These are phyloP conservation scores for Jamesozyma jinghongensis DNA, from an alignment of 805 yeast genomes.

Conservation along the genomic window DNA sequence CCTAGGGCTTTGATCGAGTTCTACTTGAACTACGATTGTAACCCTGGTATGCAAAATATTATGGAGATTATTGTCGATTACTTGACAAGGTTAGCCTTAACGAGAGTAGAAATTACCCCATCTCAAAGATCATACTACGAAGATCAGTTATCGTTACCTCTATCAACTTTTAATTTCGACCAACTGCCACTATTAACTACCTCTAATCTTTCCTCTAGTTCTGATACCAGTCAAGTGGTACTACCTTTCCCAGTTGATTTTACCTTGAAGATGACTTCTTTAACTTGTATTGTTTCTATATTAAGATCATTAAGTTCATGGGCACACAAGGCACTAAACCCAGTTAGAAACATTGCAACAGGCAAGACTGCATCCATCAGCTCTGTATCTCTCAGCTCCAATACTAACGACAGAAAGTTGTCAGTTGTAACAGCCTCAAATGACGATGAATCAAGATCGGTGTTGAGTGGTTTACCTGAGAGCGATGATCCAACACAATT, in stretches of 20 bases:
- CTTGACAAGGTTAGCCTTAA: conserved; percentile 55
- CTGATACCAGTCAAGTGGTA: conserved; percentile 11
- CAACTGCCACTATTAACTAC: conserved; percentile 72
- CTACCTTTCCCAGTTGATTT: conserved; percentile 62
- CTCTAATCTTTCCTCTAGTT: conserved; percentile 40
- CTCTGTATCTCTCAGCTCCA: conserved; percentile 16
- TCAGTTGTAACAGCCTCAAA: conserved; percentile 7
- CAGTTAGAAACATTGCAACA: conserved; percentile 8
- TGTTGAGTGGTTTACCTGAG: conserved; percentile 24
- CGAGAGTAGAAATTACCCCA: conserved; percentile 62
- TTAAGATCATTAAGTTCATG: conserved; percentile 74
- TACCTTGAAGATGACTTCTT: conserved; percentile 72
- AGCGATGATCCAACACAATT: conserved; percentile 74
- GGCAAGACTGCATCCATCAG: background rate
- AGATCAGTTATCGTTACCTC: conserved; percentile 43
- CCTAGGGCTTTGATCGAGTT: conserved; percentile 88
- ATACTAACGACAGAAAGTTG: conserved; percentile 9
- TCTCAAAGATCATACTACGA: conserved; percentile 52
- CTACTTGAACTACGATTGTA: conserved; percentile 93
- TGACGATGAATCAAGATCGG: conserved; percentile 13
- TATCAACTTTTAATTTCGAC: conserved; percentile 65
- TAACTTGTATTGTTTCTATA: conserved; percentile 73
- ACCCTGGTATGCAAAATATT: conserved; percentile 65
- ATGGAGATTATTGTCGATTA: conserved; percentile 78
- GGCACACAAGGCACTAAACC: conserved; percentile 60